These are phyloP conservation scores for Cornus kousa DNA, from an alignment of 148 eudicot genomes.

Conservation along the genomic window DNA sequence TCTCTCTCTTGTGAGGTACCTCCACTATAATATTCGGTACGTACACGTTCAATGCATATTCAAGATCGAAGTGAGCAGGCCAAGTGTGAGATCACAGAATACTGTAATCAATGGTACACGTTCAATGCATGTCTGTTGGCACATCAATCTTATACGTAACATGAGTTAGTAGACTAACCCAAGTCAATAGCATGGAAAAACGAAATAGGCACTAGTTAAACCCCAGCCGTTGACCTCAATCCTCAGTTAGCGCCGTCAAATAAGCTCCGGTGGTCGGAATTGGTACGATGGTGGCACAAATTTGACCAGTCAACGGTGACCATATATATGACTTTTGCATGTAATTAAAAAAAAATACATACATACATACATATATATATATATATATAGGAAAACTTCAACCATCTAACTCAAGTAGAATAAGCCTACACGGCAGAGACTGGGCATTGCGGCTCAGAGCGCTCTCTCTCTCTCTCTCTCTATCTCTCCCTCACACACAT, in stretches of 20 bases:
- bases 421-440: slow-evolving; percentile 12
- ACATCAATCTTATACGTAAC: too few species aligned
- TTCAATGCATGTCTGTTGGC: too few species aligned
- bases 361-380: too few species aligned
- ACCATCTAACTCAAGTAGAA: background rate
- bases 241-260: too few species aligned
- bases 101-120: too few species aligned
- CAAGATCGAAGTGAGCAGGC: too few species aligned
- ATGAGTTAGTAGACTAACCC: too few species aligned
- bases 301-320: background rate
- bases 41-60: too few species aligned
- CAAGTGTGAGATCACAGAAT: too few species aligned
- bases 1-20: too few species aligned
- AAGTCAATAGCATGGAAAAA: background rate
- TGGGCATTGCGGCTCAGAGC: slow-evolving; percentile 23
- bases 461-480: slow-evolving; percentile 10
- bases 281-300: background rate
- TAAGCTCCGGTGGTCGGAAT: background rate
- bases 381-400: background rate
- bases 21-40: too few species aligned
- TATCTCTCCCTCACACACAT: background rate
- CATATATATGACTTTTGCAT: background rate
- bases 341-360: too few species aligned
- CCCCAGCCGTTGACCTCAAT: background rate
- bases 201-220: background rate